phyloP scores from a whole-genome alignment of 2,329 filamentous ascomycete genomes.

The Stemphylium beticola region DNA sequence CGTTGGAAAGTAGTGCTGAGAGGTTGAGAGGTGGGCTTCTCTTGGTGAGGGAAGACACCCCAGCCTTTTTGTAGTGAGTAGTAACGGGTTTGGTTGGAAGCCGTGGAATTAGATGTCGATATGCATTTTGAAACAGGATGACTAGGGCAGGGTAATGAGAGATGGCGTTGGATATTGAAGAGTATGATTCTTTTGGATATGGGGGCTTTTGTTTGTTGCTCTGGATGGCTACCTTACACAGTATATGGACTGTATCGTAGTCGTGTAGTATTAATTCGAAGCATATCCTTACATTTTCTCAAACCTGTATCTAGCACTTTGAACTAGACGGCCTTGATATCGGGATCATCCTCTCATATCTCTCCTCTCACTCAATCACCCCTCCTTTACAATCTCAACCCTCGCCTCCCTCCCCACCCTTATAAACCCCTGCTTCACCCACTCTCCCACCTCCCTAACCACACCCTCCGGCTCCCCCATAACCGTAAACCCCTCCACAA shows the following conservation, averaged over 20 bases:
- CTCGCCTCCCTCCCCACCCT: background rate
- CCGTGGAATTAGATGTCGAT: background rate
- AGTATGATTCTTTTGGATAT: background rate
- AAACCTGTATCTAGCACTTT: no score
- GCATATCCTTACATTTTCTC: background rate
- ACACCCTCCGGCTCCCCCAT: constrained; percentile 5
- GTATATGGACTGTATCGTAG: background rate
- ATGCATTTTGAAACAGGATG: background rate
- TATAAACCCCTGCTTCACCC: constrained; percentile 10
- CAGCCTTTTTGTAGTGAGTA: constrained; percentile 26
- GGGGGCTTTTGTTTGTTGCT: background rate
- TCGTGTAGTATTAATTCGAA: background rate
- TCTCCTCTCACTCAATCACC: no score
- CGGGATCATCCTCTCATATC: no score
- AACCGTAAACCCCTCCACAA: constrained; percentile 65
- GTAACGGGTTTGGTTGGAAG: no score
- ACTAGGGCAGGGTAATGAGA: no score
- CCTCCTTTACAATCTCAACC: background rate
- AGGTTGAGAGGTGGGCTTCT: constrained; percentile 11
- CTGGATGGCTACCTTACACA: background rate
- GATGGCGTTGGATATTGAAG: background rate
- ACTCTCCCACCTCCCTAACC: background rate
- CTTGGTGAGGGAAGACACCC: constrained; percentile 30
- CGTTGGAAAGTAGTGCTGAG: background rate
- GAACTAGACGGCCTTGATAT: no score